phyloP scores from a whole-genome alignment of 805 yeast genomes.

The Citeromyces matritensis region DNA sequence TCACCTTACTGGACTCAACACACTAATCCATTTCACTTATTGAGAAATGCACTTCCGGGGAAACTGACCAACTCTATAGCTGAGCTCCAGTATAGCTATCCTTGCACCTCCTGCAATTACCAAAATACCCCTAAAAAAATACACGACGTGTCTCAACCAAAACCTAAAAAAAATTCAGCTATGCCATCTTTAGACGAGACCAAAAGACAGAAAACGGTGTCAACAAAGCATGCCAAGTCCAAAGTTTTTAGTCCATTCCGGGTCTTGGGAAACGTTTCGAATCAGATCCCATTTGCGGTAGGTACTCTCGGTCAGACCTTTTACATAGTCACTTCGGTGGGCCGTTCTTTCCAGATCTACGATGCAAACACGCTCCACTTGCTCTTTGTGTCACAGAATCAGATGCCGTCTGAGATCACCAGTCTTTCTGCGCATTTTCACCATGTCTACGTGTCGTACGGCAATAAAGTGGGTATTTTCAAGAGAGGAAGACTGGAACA shows the following conservation, averaged over 20 bases:
- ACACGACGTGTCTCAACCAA: too few species aligned
- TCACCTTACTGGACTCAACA: too few species aligned
- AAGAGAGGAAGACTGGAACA: constrained; percentile 63
- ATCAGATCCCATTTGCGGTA: constrained; percentile 70
- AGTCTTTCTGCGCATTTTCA: constrained; percentile 73
- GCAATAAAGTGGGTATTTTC: constrained; percentile 58
- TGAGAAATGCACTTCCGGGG: too few species aligned
- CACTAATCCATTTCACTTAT: too few species aligned
- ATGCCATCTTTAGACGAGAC: too few species aligned
- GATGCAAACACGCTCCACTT: constrained; percentile 81
- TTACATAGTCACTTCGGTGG: constrained; percentile 81
- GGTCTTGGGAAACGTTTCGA: constrained; percentile 75
- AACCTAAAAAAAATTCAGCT: too few species aligned
- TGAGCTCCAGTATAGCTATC: too few species aligned
- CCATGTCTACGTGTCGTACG: constrained; percentile 66
- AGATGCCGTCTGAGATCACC: constrained; percentile 56
- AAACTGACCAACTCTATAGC: too few species aligned
- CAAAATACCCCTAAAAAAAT: too few species aligned
- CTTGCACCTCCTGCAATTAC: too few species aligned
- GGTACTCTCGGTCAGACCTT: constrained; percentile 83
- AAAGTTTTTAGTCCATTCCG: constrained; percentile 67
- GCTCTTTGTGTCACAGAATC: constrained; percentile 72
- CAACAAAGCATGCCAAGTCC: constrained; percentile 13
- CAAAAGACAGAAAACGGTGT: too few species aligned
- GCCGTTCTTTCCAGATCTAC: constrained; percentile 79